Evolutionary conservation across 1,284 basidiomycete genomes (phyloP), one percentile per base, ranked within the genome.

Genomic region (Cryptococcus neoformans): DNA sequence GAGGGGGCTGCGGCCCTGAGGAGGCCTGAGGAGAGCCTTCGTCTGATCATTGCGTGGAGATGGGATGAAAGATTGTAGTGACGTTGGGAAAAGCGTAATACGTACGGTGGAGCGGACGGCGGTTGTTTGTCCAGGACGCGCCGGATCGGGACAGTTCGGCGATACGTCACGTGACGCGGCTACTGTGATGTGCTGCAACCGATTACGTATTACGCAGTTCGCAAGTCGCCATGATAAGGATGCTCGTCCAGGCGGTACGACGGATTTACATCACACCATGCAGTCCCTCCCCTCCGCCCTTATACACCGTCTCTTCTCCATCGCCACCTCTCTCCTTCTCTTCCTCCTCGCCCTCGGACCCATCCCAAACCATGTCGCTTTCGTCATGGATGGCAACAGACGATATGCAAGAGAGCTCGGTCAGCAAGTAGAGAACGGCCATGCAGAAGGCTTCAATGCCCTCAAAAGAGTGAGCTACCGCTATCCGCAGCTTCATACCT

Each of bases 371-470:
- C 96, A 99, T 80, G 84, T 99, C 44, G 94, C 90, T 2, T 95
- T 99, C 72, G 89, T 97, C 40, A 96, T 99, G 92, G 96, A 99
- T 69, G 96, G 96, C 4, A 99, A 99, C 75, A 81, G 96, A 52
- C 83, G 96, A 5, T 97, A 90, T 73, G 95, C 96, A 0, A 82
- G 89, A n/a, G 80, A 75, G 62, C 80, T 84, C 17, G 83, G 86
- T 6, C 83, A 85, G 70, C 75, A 82, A 37, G 83, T 90, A 8
- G 79, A 81, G 38, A 81, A 90, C 58, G 95, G 96, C 0, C 96
- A 99, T 75, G 79, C 83, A 5, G 87, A 87, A 49, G 96, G 96
- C 0, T 98, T 93, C 73, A 79, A 85, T 49, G 87, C 90, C 4
- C 78, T 99, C 56, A 82, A 87, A 67, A 79, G 86, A 76, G 93